Base-by-base conservation (phyloP, 1,139 yeast species). In the Hemisphaericaspora subhashii region DNA sequence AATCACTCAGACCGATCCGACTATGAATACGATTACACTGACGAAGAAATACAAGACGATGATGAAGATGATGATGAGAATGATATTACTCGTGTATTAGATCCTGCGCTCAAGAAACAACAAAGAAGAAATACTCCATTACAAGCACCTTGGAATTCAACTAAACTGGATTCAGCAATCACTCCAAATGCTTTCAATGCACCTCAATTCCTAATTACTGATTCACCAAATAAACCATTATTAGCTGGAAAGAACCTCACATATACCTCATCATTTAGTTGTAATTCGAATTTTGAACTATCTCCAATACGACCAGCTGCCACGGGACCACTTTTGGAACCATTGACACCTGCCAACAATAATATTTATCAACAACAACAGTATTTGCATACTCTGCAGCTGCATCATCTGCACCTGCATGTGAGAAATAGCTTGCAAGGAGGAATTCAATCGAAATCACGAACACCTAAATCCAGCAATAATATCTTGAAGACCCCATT, bases 311-410 rank as follows among this genome's bases (percentile, higher is more conserved):
- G 77, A 43, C 68, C 75, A 7, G 65, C 68, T 50, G 80, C 77
- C 55, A 70, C 86, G 2, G 86, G 86, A 1, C 86, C 86, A 3
- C 62, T 81, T 36, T 62, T 81, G 36, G 83, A 78, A 53, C 83
- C 84, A 15, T 54, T 74, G 27, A 73, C 79, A 14, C 80, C 82
- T 5, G 73, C 71, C 9, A 60, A 63, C 16, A 44, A 41, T 27
- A 38, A 28, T n/a, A n/a, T n/a, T n/a, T n/a, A n/a, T 21, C 40
- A 27, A 17, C 43, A 30, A n/a, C n/a, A n/a, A n/a, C n/a, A n/a
- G n/a, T n/a, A n/a, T n/a, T n/a, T n/a, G n/a, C n/a, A n/a, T n/a
- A n/a, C n/a, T 22, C 24, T 22, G 24, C 24, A 8, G 22, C 43
- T 41, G 18, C 43, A 39, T 28, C 46, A 45, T n/a, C 43, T 30